A percentile compares a stretch with the other conserved stretches of the same genome.
These are phyloP conservation scores for Yamadazyma kitorensis DNA, from an alignment of 805 yeast genomes.

Conservation along the genomic window DNA sequence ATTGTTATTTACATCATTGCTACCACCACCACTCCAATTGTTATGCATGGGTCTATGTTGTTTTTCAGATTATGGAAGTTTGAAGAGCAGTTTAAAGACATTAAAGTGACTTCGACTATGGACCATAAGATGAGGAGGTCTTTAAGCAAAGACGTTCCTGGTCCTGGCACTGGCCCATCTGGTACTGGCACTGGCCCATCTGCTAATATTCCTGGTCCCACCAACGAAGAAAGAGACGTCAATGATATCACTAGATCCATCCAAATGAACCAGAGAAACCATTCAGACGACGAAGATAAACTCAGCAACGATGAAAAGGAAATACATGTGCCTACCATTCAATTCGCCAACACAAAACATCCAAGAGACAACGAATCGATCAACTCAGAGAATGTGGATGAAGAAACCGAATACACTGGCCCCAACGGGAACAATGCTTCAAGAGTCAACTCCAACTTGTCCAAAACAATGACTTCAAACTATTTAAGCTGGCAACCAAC, in stretches of 20 bases:
- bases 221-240: not conserved
- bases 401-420: conserved; percentile 11
- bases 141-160: not conserved
- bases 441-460: no score
- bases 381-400: conserved; percentile 7
- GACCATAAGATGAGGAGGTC: conserved; percentile 76
- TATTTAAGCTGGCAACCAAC: conserved; percentile 91
- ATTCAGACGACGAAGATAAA: not conserved
- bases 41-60: conserved; percentile 76
- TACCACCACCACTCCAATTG: conserved; percentile 78
- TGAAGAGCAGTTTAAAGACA: conserved; percentile 80
- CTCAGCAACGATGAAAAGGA: conserved; percentile 14
- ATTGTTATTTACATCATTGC: conserved; percentile 62
- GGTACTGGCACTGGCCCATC: no score
- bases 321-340: conserved; percentile 30
- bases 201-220: no score
- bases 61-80: conserved; percentile 84
- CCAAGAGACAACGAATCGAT: conserved; percentile 27
- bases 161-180: no score
- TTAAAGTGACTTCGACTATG: conserved; percentile 68
- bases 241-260: no score
- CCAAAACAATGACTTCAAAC: conserved; percentile 36
- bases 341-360: conserved; percentile 36
- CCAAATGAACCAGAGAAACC: no score
- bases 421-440: no score